These are phyloP conservation scores for Pyrenochaeta sp. DNA, from an alignment of 2,329 filamentous ascomycete genomes.

Conservation along the genomic window DNA sequence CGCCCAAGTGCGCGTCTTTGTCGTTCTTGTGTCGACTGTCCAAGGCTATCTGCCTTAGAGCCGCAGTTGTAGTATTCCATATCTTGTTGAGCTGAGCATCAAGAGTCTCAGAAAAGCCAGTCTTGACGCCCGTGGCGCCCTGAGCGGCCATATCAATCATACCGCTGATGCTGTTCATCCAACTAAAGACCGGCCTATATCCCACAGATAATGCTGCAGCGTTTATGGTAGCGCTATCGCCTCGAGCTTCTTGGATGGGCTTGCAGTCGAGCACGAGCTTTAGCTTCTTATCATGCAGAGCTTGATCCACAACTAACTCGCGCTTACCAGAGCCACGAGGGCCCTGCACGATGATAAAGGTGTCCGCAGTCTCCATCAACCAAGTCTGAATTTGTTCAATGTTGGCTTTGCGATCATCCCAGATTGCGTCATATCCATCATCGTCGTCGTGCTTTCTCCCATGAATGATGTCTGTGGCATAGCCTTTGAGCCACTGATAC, in stretches of 20 bases:
- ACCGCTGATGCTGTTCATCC: constrained; percentile 94
- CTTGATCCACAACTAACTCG: constrained; percentile 86
- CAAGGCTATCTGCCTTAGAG: constrained; percentile 80
- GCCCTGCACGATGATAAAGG: constrained; percentile 92
- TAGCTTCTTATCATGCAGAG: constrained; percentile 76
- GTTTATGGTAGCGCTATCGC: constrained; percentile 85
- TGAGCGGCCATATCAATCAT: constrained; percentile 92
- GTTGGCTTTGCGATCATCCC: constrained; percentile 83
- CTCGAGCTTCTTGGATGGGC: constrained; percentile 86
- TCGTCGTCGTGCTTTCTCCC: constrained; percentile 67
- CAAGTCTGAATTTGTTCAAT: constrained; percentile 85
- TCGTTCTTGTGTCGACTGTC: constrained; percentile 74
- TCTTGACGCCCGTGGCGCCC: constrained; percentile 91
- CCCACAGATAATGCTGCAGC: constrained; percentile 84
- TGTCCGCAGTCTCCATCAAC: constrained; percentile 88
- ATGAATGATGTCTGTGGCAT: constrained; percentile 71
- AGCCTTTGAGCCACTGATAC: constrained; percentile 82
- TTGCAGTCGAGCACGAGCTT: constrained; percentile 93
- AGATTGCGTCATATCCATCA: constrained; percentile 79
- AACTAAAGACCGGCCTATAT: constrained; percentile 92
- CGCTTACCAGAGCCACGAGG: constrained; percentile 90
- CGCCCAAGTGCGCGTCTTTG: constrained; percentile 74
- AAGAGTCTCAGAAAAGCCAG: constrained; percentile 90
- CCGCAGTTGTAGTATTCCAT: constrained; percentile 80
- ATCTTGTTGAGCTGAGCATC: constrained; percentile 92